Evolutionary conservation across 164 flowering plant species (phyloP), one percentile per base, ranked within the genome.

Genomic region (Tetrastigma voinierianum): DNA sequence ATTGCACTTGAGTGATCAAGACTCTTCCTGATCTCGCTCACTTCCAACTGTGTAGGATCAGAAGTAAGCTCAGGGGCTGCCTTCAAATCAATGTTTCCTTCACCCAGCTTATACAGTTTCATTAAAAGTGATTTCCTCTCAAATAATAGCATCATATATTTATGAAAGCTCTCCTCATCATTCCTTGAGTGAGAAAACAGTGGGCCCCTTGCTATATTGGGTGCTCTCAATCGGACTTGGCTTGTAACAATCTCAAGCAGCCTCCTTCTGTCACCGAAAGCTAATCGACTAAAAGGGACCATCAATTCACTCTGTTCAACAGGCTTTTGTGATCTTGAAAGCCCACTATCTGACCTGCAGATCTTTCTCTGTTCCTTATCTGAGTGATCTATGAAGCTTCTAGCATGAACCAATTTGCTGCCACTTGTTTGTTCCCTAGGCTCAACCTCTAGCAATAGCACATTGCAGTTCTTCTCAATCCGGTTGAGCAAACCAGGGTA

Each of bases 221-320:
- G 85, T 4, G 75, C 80, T 69, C 65, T 68, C 52, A 81, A 44
- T 4, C 88, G 81, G 8, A 86, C 80, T 66, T 81, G 85, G 71
- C 73, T 75, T 0, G 86, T 86, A 7, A 89, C 85, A 47, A 73
- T 46, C 65, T 88, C 94, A 46, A 93, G 81, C 72, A 93, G 74
- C 79, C 80, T 88, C 73, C 88, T 82, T 72, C 97, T 78, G 70
- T 93, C 98, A 62, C 85, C 85, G 71, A 91, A 93, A 51, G 87
- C 82, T 66, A 93, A 69, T 23, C 83, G 76, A 65, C 88, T 70
- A 62, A 93, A 93, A 1, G 87, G 82, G n/a, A 85, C 81, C 17
- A 23, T 46, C 2, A 70, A 19, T 52, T 59, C 74, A 67, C 57
- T 77, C 72, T 67, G 77, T 49, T 66, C 81, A 67, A 17, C 18